A percentile compares a stretch with the other conserved stretches of the same genome.
These are phyloP conservation scores for Vicia sativa DNA, from an alignment of 306 rosid species.

Conservation along the genomic window DNA sequence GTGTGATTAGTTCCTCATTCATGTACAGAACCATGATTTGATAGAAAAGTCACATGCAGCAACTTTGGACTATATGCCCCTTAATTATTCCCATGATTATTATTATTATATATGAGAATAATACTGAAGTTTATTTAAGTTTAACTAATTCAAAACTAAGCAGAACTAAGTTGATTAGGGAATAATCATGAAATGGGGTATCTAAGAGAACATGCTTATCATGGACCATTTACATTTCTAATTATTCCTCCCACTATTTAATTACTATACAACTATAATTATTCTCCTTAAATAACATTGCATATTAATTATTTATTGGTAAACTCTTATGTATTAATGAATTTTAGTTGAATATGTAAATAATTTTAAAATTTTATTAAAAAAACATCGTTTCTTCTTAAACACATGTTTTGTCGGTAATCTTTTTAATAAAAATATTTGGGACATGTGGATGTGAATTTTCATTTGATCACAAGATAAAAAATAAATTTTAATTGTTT, in stretches of 20 bases:
- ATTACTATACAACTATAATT: conserved; percentile 19
- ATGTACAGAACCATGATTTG: conserved; percentile 53
- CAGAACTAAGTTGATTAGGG: conserved; percentile 50
- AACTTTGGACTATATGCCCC: conserved; percentile 55
- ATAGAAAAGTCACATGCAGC: conserved; percentile 54
- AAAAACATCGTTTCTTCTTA: no score
- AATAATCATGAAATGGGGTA: conserved; percentile 59
- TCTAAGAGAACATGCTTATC: conserved; percentile 66
- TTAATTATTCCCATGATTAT: conserved; percentile 30
- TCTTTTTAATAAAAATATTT: no score
- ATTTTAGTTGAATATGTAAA: no score
- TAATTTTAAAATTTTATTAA: no score
- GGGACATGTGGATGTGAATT: no score
- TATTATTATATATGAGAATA: conserved; percentile 11
- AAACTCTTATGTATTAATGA: no score
- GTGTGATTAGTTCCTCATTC: conserved; percentile 52
- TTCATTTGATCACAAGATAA: no score
- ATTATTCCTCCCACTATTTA: conserved; percentile 57
- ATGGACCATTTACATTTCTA: conserved; percentile 49
- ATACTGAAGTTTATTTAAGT: conserved; percentile 27
- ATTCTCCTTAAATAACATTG: neutral
- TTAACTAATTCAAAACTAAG: conserved; percentile 41
- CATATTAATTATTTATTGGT: no score
- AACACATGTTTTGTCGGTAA: no score
- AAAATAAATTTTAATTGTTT: no score